Percentiles rank a stretch among this genome's conserved stretches.
Conservation (phyloP, 495 filamentous ascomycete genomes). For the Aspergillus bridgeri region DNA sequence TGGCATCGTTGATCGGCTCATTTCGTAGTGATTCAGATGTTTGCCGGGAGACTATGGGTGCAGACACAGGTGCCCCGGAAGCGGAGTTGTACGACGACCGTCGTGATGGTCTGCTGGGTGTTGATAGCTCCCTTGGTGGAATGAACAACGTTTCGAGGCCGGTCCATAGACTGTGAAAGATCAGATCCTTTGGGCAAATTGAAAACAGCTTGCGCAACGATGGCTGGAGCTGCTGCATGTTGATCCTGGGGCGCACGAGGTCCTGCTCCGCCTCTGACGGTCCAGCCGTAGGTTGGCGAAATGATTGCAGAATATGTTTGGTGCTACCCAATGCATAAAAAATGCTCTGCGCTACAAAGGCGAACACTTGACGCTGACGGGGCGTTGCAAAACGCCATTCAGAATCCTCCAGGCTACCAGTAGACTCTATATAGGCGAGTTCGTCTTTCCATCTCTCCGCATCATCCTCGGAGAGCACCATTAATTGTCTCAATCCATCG, state of each 20-base stretch:
- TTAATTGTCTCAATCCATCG: constrained; percentile 33
- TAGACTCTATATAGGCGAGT: constrained; percentile 35
- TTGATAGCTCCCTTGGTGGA: constrained; percentile 54
- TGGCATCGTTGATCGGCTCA: constrained; percentile 47
- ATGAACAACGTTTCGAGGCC: constrained; percentile 65
- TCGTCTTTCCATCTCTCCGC: constrained; percentile 41
- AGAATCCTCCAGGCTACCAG: constrained; percentile 37
- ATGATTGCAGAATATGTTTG: constrained; percentile 61
- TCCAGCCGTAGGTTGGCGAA: constrained; percentile 42
- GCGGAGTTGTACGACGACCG: constrained; percentile 36
- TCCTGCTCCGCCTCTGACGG: constrained; percentile 7
- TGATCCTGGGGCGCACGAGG: constrained; percentile 19
- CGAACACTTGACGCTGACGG: constrained; percentile 38
- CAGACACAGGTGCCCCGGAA: constrained; percentile 17
- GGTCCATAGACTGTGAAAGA: constrained; percentile 76
- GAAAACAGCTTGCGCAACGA: constrained; percentile 35
- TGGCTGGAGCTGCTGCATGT: constrained; percentile 30
- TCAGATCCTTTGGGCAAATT: constrained; percentile 48
- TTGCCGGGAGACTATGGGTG: constrained; percentile 28
- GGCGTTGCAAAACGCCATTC: constrained; percentile 40
- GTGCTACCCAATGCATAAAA: constrained; percentile 71
- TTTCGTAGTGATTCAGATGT: constrained; percentile 25
- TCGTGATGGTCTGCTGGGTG: constrained; percentile 31
- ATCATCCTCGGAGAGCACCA: constrained; percentile 35
- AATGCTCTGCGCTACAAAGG: constrained; percentile 69